These are phyloP conservation scores for Hypoxylon trugodes DNA, from an alignment of 495 filamentous ascomycete species.

Conservation along the genomic window DNA sequence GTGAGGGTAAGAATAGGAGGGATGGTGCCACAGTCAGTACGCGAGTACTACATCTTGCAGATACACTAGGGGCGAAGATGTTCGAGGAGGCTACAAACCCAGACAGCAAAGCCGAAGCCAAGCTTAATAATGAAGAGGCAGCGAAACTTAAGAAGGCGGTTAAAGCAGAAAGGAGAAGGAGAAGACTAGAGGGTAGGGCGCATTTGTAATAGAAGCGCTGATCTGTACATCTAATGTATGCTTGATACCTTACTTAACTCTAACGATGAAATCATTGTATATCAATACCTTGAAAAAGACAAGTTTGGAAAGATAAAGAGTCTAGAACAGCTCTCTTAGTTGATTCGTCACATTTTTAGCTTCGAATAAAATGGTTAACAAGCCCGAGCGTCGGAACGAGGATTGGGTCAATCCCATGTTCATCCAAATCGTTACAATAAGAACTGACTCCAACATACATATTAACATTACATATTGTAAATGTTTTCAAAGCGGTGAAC, in stretches of 20 bases:
- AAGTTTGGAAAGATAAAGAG: no score
- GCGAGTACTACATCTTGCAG: slow-evolving; percentile 80
- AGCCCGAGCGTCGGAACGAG: not conserved
- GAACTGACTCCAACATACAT: slow-evolving; percentile 3
- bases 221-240: slow-evolving; percentile 8
- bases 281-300: no score
- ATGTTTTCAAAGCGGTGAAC: no score
- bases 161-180: slow-evolving; percentile 51
- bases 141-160: slow-evolving; percentile 44
- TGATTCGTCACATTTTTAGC: slow-evolving; percentile 3
- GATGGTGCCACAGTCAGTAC: slow-evolving; percentile 90
- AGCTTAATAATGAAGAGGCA: slow-evolving; percentile 54
- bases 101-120: slow-evolving; percentile 44
- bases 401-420: no score
- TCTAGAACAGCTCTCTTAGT: not conserved
- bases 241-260: slow-evolving; percentile 5
- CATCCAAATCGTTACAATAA: no score
- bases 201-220: slow-evolving; percentile 50
- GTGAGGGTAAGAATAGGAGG: slow-evolving; percentile 93
- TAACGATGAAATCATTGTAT: no score
- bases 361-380: not conserved
- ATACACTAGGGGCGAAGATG: slow-evolving; percentile 59
- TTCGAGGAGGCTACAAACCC: slow-evolving; percentile 53
- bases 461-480: no score
- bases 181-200: slow-evolving; percentile 55